Percentiles rank a stretch among this genome's conserved stretches.
phyloP scores from a whole-genome alignment of 108 stramenopile species.

The Tribonema minus region DNA sequence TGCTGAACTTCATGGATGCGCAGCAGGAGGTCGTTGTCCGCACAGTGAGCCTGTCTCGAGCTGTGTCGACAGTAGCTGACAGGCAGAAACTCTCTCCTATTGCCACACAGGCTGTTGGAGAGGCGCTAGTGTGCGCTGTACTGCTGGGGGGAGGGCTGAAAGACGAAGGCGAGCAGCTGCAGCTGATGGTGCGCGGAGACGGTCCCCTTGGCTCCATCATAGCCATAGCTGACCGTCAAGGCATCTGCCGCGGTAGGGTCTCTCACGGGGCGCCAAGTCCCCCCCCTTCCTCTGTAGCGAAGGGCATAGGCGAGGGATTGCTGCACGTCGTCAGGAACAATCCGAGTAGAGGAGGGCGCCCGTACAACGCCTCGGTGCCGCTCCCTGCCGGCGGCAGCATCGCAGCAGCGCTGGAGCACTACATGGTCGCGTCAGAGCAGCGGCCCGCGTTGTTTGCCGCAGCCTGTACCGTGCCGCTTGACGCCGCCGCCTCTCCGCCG shows the following conservation, averaged over 20 bases:
- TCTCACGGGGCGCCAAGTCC: background rate
- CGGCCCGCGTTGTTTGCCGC: too few species aligned
- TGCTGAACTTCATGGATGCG: background rate
- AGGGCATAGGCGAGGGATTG: background rate
- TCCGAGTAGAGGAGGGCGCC: background rate
- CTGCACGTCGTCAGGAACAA: background rate
- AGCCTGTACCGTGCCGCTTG: too few species aligned
- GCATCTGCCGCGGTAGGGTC: background rate
- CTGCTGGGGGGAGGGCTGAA: background rate
- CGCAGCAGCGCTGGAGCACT: too few species aligned
- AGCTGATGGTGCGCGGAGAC: too few species aligned
- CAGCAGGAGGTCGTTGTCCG: background rate
- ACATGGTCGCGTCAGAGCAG: too few species aligned
- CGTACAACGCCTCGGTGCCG: background rate
- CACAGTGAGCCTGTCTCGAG: background rate
- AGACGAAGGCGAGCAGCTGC: background rate
- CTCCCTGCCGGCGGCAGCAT: too few species aligned
- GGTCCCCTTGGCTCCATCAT: background rate
- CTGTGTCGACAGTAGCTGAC: background rate
- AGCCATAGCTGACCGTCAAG: background rate
- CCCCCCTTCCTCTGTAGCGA: background rate
- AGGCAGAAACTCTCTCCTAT: background rate
- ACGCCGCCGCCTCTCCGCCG: too few species aligned
- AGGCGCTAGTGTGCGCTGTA: background rate
- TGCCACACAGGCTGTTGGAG: background rate